phyloP scores from a whole-genome alignment of 2,329 filamentous ascomycete genomes.

The Pyrenophora graminea region DNA sequence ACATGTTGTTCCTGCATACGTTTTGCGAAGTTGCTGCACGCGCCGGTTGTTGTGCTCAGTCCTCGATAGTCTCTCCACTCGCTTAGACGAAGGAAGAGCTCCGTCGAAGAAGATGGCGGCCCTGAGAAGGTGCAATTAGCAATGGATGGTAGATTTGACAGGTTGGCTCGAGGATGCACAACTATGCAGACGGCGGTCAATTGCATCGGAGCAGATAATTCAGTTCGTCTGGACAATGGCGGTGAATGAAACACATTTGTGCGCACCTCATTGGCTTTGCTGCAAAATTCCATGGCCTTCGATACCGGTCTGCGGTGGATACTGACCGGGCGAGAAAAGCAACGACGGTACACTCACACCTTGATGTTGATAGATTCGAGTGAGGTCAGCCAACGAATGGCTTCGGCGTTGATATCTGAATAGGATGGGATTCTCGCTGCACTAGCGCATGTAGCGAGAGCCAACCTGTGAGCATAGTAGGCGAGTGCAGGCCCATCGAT shows the following conservation, averaged over 20 bases:
- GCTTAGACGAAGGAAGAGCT: slow-evolving; percentile 71
- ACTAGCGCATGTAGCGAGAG: slow-evolving; percentile 47
- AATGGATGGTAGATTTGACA: slow-evolving; percentile 19
- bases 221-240: slow-evolving; percentile 6
- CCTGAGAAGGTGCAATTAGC: slow-evolving; percentile 27
- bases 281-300: neutral
- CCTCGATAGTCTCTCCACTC: slow-evolving; percentile 63
- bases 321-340: slow-evolving; percentile 16
- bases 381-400: slow-evolving; percentile 62
- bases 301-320: slow-evolving; percentile 9
- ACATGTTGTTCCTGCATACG: slow-evolving; percentile 29
- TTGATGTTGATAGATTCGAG: slow-evolving; percentile 60
- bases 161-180: slow-evolving; percentile 14
- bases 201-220: slow-evolving; percentile 15
- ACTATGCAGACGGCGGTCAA: slow-evolving; percentile 14
- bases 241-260: slow-evolving; percentile 16
- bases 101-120: slow-evolving; percentile 84
- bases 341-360: slow-evolving; percentile 59
- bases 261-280: slow-evolving; percentile 19
- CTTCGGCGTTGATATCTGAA: slow-evolving; percentile 62
- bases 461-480: slow-evolving; percentile 65
- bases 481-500: slow-evolving; percentile 82
- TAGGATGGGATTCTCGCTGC: slow-evolving; percentile 53
- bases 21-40: slow-evolving; percentile 56
- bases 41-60: slow-evolving; percentile 62